Evolutionary conservation across 169 alveolate species (phyloP), one percentile per base, ranked within the genome.

Genomic region (Cyclospora cayetanensis): DNA sequence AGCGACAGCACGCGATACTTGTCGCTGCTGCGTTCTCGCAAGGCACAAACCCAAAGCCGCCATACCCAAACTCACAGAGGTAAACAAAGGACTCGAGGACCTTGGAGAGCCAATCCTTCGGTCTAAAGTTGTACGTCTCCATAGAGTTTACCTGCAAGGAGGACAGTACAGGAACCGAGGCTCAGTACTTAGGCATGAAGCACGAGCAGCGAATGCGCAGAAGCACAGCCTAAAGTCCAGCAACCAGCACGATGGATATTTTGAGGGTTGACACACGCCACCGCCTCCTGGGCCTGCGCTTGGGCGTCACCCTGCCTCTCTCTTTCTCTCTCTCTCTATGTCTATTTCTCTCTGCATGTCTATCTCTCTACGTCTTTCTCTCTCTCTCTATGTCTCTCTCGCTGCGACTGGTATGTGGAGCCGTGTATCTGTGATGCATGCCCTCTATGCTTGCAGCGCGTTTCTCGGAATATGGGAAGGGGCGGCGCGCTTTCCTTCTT

Each of bases 121-220:
- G 98, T 65, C 96, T 93, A 91, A 97, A 97, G 60, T 96, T 95
- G 94, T 96, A 97, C 46, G 94, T 95, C 52, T 94, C 97, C 96
- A 96, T 95, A 76, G 96, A 96, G 63, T 95, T 96, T 43, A 97
- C 98, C 93, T 85, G 85, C 63, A 42, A 27, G 34, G 11, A 11
- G 34, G 22, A 9, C 9, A 25, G 74, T 5, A 27, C 12, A 60
- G 74, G 35, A 22, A 60, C 74, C 9, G 74, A 25, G 31, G 27
- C n/a, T n/a, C n/a, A n/a, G n/a, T n/a, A n/a, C n/a, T n/a, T n/a
- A n/a, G n/a, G n/a, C n/a, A 27, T 20, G 74, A 11, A 60, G 74
- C 12, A 9, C 9, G 31, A 60, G 74, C 12, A 1, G 66, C 87
- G 20, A 1, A 63, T n/a, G 35, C 27, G 22, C 42, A 72, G 87